phyloP scores from a whole-genome alignment of 2,329 filamentous ascomycete species.

The Diplocarpon mali region DNA sequence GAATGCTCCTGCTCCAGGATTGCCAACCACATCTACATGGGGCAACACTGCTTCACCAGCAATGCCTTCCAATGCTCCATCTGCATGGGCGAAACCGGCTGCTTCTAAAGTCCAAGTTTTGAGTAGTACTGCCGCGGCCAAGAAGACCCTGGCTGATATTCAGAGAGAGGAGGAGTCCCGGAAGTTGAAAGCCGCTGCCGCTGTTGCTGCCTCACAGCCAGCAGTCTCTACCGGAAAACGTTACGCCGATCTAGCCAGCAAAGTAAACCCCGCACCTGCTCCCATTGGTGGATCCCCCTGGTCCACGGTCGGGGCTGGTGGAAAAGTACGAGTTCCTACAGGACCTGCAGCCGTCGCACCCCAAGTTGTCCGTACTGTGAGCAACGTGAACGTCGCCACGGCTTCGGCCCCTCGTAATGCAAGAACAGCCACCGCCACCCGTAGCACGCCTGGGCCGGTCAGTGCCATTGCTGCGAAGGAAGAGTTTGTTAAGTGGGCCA shows the following conservation, averaged over 20 bases:
- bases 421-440: constrained; percentile 42
- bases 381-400: constrained; percentile 17
- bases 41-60: constrained; percentile 29
- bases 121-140: constrained; percentile 33
- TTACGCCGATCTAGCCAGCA: constrained; percentile 88
- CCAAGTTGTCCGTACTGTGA: constrained; percentile 31
- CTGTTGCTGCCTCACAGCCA: constrained; percentile 33
- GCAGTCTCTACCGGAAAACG: constrained; percentile 57
- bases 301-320: constrained; percentile 90
- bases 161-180: constrained; percentile 89
- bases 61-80: constrained; percentile 21
- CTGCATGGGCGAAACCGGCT: constrained; percentile 38
- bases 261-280: constrained; percentile 39
- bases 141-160: constrained; percentile 92
- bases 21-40: constrained; percentile 86
- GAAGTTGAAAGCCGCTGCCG: constrained; percentile 55
- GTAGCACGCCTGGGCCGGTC: constrained; percentile 32
- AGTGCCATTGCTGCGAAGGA: constrained; percentile 52
- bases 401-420: constrained; percentile 27
- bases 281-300: constrained; percentile 53
- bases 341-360: constrained; percentile 41
- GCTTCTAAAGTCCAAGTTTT: constrained; percentile 31
- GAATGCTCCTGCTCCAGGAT: constrained; percentile 56
- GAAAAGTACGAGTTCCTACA: constrained; percentile 72
- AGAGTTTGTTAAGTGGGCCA: constrained; percentile 90